Percentiles rank a stretch among this genome's conserved stretches.
phyloP scores from a whole-genome alignment of 257 asterid species.

The Solanum appendiculatum region DNA sequence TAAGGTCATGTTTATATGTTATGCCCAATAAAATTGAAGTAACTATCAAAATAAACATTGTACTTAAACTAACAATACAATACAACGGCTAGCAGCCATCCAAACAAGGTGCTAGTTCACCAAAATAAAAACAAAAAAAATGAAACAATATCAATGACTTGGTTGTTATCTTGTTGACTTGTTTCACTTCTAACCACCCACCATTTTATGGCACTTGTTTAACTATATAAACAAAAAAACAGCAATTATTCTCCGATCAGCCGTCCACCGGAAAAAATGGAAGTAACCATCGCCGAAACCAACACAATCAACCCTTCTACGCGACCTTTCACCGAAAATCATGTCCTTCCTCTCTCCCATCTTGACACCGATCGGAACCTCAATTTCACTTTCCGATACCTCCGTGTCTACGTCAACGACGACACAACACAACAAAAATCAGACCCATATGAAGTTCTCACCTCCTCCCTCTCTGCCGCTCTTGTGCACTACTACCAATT shows the following conservation, averaged over 20 bases:
- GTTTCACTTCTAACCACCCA: neutral
- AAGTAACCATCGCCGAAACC: conserved; percentile 31
- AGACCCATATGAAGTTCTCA: conserved; percentile 58
- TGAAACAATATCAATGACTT: neutral
- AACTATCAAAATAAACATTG: too few relatives aligned
- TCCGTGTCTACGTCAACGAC: conserved; percentile 52
- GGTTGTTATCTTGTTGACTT: neutral
- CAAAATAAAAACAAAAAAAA: neutral
- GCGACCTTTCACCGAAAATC: conserved; percentile 36
- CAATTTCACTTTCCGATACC: conserved; percentile 65
- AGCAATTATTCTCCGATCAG: neutral
- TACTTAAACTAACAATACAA: too few relatives aligned
- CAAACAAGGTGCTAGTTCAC: neutral
- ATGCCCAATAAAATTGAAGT: too few relatives aligned
- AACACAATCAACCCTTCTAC: conserved; percentile 29
- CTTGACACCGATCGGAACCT: conserved; percentile 72
- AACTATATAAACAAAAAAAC: neutral
- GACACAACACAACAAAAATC: neutral
- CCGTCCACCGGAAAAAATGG: conserved; percentile 12
- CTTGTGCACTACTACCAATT: conserved; percentile 51
- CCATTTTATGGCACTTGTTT: neutral
- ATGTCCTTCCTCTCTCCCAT: conserved; percentile 74
- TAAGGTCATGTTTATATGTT: too few relatives aligned
- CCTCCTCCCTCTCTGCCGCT: conserved; percentile 54
- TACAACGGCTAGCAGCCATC: too few relatives aligned